A percentile compares a stretch with the other conserved stretches of the same genome.
These are phyloP conservation scores for Cladophialophora bantiana DNA, from an alignment of 2,329 filamentous ascomycete species.

Conservation along the genomic window DNA sequence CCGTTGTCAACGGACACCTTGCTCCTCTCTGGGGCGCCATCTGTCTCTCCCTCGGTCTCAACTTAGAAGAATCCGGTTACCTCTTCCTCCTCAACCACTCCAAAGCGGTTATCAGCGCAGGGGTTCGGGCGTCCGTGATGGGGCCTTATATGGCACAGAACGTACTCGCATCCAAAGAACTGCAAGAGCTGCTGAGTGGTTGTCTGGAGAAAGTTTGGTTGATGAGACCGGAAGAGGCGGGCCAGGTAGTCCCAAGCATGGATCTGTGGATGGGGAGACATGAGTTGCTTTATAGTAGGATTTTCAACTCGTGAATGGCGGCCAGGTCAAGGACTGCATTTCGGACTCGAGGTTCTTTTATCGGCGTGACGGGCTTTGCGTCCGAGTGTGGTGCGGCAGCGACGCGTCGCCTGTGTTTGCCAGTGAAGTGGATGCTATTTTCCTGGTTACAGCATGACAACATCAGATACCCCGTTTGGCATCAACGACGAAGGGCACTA, in stretches of 20 bases:
- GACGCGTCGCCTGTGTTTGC: not conserved
- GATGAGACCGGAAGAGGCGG: conserved; percentile 61
- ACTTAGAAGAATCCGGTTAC: conserved; percentile 62
- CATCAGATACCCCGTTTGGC: not conserved
- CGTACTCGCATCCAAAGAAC: conserved; percentile 60
- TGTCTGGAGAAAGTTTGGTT: conserved; percentile 59
- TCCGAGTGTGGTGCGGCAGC: not conserved
- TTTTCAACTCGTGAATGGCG: conserved; percentile 66
- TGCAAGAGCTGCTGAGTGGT: conserved; percentile 60
- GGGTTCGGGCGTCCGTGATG: conserved; percentile 68
- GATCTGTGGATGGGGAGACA: conserved; percentile 71
- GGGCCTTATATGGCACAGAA: conserved; percentile 70
- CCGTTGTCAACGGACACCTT: conserved; percentile 60
- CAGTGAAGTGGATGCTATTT: not conserved
- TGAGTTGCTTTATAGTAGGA: conserved; percentile 70
- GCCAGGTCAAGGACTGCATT: not conserved
- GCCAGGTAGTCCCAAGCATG: conserved; percentile 66
- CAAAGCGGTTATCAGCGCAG: conserved; percentile 68
- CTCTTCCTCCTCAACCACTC: conserved; percentile 70
- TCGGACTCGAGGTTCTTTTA: not conserved
- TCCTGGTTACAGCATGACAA: not conserved
- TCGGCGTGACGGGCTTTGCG: not conserved
- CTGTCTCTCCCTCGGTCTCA: conserved; percentile 60
- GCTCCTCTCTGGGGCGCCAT: conserved; percentile 67
- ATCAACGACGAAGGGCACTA: not conserved